Conservation (phyloP, 2,329 filamentous ascomycete genomes). For the Trichoderma endophyticum region DNA sequence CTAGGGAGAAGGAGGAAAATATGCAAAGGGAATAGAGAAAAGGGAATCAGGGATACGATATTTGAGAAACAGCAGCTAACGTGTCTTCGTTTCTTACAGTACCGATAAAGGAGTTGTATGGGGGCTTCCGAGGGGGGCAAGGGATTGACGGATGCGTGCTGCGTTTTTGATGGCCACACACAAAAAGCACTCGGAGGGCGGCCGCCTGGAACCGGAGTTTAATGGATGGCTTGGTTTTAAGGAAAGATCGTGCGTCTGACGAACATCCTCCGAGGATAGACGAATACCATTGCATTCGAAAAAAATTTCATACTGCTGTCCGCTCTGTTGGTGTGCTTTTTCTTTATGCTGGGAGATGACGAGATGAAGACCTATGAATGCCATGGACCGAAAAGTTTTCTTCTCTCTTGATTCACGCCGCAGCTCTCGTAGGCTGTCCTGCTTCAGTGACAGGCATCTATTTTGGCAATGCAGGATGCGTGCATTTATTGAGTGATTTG, state of each 20-base stretch:
- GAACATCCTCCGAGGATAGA: conserved; percentile 43
- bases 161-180: conserved; percentile 32
- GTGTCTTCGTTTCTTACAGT: conserved; percentile 26
- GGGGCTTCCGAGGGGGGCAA: conserved; percentile 21
- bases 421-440: not conserved
- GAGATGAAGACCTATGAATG: conserved; percentile 7
- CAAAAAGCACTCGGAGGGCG: conserved; percentile 40
- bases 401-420: not conserved
- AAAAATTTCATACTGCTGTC: conserved; percentile 15
- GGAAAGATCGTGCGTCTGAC: conserved; percentile 42
- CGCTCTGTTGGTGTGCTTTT: not conserved
- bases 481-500: not conserved
- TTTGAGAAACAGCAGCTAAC: conserved; percentile 20
- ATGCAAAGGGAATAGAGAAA: not conserved
- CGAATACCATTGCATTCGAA: conserved; percentile 42
- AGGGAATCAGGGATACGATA: not conserved
- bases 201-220: conserved; percentile 47
- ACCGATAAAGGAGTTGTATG: conserved; percentile 35
- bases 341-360: not conserved
- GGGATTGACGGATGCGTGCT: conserved; percentile 26
- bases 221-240: conserved; percentile 44
- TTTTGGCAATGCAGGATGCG: not conserved
- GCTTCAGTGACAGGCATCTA: not conserved
- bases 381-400: not conserved
- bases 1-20: not conserved